Percentiles rank a stretch among this genome's conserved stretches.
These are phyloP conservation scores for Escallonia rubra DNA, from an alignment of 129 eudicot species.

Conservation along the genomic window DNA sequence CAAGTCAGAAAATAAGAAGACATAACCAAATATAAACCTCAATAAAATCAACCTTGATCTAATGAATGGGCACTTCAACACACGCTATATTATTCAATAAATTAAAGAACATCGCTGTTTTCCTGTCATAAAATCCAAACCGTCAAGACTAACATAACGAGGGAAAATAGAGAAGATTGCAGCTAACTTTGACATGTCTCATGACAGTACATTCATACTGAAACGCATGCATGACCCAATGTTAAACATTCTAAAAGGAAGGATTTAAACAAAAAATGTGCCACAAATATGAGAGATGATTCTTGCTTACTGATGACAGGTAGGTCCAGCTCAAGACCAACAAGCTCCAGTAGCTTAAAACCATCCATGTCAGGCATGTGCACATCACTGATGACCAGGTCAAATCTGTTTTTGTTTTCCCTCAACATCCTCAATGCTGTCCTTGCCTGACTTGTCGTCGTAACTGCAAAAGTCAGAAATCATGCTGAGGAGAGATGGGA, in stretches of 20 bases:
- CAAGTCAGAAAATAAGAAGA: not conserved
- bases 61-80: no score
- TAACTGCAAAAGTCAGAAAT: conserved; percentile 41
- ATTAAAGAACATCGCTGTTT: no score
- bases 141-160: no score
- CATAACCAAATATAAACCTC: not conserved
- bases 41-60: no score
- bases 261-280: no score
- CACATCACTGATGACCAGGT: conserved; percentile 84
- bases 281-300: not conserved
- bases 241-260: no score
- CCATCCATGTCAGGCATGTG: conserved; percentile 99
- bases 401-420: conserved; percentile 74
- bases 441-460: conserved; percentile 60
- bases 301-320: conserved; percentile 73
- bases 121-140: no score
- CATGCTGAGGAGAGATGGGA: not conserved
- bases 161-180: no score
- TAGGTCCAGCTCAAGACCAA: conserved; percentile 91
- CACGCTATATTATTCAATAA: no score
- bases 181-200: no score
- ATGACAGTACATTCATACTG: no score
- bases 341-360: conserved; percentile 82
- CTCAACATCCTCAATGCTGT: conserved; percentile 68
- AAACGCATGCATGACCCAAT: no score